A percentile compares a stretch with the other conserved stretches of the same genome.
Conservation (phyloP, 75 land plant genomes). For the Cryptomeria japonica region DNA sequence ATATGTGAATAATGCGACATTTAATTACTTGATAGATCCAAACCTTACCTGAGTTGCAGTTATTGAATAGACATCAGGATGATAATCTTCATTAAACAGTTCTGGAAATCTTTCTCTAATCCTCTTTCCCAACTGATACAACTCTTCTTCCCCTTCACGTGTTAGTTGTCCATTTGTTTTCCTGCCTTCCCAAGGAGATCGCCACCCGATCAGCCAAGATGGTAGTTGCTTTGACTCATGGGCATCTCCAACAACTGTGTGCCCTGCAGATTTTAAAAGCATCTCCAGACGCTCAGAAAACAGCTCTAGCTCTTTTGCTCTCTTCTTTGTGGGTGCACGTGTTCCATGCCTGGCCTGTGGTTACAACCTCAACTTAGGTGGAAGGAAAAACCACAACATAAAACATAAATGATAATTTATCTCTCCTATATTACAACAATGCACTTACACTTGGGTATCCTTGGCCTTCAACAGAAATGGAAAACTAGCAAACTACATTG, state of each 20-base stretch:
- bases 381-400: not conserved
- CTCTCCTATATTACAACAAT: not conserved
- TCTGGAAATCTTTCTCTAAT: constrained; percentile 55
- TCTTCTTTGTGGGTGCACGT: constrained; percentile 88
- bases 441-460: not conserved
- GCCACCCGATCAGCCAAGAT: constrained; percentile 69
- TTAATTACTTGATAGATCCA: not conserved
- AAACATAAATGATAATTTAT: not conserved
- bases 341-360: constrained; percentile 93
- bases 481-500: not conserved
- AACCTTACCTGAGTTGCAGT: constrained; percentile 81
- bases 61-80: constrained; percentile 74
- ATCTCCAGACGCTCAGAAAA: constrained; percentile 44
- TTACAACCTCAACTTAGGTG: not conserved
- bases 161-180: constrained; percentile 74
- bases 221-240: constrained; percentile 37
- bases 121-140: constrained; percentile 77
- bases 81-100: constrained; percentile 75
- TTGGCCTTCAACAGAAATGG: not conserved
- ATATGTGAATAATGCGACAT: not conserved
- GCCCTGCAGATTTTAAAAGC: constrained; percentile 32
- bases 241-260: constrained; percentile 7
- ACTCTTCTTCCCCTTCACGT: constrained; percentile 74
- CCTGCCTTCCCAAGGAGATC: constrained; percentile 84
- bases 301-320: constrained; percentile 61